phyloP scores from a whole-genome alignment of 768 basidiomycete species.

The Boletus barrowsii region DNA sequence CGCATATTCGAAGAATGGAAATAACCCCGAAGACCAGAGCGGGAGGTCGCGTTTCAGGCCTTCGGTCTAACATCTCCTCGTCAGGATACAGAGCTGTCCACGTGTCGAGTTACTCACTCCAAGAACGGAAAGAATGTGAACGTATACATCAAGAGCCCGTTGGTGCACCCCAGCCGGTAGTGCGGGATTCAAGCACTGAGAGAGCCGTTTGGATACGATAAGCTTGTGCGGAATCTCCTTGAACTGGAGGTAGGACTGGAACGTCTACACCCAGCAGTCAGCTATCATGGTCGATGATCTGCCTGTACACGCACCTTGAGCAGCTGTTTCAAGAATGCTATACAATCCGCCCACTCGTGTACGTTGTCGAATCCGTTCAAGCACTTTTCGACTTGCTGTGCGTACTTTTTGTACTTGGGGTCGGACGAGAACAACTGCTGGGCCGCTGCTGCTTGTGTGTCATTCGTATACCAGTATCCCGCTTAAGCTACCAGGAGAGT shows the following conservation, averaged over 20 bases:
- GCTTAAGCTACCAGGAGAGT: neutral
- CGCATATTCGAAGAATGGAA: conserved; percentile 98
- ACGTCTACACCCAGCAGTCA: conserved; percentile 53
- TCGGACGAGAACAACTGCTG: conserved; percentile 67
- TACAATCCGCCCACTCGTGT: conserved; percentile 99
- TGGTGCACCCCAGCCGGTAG: conserved; percentile 96
- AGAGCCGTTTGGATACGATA: conserved; percentile 88
- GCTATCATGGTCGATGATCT: neutral
- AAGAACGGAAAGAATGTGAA: conserved; percentile 85
- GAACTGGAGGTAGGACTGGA: conserved; percentile 91
- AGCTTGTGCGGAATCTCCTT: conserved; percentile 95
- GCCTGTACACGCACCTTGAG: conserved; percentile 61
- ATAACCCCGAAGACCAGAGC: conserved; percentile 93
- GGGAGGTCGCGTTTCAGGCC: conserved; percentile 83
- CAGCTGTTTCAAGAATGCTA: conserved; percentile 91
- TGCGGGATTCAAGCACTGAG: conserved; percentile 98
- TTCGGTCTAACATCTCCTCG: conserved; percentile 55
- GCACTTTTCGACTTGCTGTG: conserved; percentile 88
- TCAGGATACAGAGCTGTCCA: conserved; percentile 7
- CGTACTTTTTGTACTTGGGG: conserved; percentile 93
- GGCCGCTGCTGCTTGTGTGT: conserved; percentile 39
- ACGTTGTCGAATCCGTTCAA: conserved; percentile 92
- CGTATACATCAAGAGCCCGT: conserved; percentile 91
- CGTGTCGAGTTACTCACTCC: conserved; percentile 55
- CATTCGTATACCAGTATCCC: neutral